Evolutionary conservation across 495 filamentous ascomycete species (phyloP).

Genomic region (Penicillium coffeae): DNA sequence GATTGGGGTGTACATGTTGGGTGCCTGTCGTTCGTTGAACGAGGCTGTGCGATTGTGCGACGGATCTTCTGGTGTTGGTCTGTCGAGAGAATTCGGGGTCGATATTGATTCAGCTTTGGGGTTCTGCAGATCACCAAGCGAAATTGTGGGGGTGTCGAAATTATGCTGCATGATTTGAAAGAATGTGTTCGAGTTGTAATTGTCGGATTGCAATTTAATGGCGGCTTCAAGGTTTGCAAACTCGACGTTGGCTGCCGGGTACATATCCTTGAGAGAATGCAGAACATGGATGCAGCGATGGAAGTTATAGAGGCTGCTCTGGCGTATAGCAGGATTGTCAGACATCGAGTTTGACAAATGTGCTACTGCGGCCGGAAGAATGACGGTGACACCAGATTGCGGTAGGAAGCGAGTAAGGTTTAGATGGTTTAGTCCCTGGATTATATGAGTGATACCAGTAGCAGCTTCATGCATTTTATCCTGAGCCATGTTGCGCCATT

Average conservation of each 20-base stretch:
- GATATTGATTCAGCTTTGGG: slow-evolving; percentile 13
- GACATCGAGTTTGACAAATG: slow-evolving; percentile 82
- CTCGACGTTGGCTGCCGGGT: slow-evolving; percentile 77
- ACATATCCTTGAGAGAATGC: slow-evolving; percentile 70
- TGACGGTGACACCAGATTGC: slow-evolving; percentile 79
- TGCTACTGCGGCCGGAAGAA: slow-evolving; percentile 81
- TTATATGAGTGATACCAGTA: slow-evolving; percentile 70
- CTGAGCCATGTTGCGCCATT: slow-evolving; percentile 52
- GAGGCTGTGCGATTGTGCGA: background rate
- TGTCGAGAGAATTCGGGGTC: slow-evolving; percentile 5
- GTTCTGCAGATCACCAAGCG: slow-evolving; percentile 10
- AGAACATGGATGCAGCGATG: slow-evolving; percentile 76
- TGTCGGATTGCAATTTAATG: slow-evolving; percentile 50
- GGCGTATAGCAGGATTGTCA: slow-evolving; percentile 59
- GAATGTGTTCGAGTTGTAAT: slow-evolving; percentile 27
- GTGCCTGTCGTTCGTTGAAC: background rate
- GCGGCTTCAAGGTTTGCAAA: slow-evolving; percentile 78
- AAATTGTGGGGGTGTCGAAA: slow-evolving; percentile 12
- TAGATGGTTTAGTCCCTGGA: slow-evolving; percentile 61
- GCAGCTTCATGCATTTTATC: slow-evolving; percentile 73
- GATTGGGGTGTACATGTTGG: background rate
- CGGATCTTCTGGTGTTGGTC: background rate
- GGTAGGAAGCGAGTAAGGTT: slow-evolving; percentile 72
- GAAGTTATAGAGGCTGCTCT: slow-evolving; percentile 66
- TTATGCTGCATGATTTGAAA: slow-evolving; percentile 36